These are phyloP conservation scores for Citrus medica DNA, from an alignment of 345 rosid species.

Conservation along the genomic window DNA sequence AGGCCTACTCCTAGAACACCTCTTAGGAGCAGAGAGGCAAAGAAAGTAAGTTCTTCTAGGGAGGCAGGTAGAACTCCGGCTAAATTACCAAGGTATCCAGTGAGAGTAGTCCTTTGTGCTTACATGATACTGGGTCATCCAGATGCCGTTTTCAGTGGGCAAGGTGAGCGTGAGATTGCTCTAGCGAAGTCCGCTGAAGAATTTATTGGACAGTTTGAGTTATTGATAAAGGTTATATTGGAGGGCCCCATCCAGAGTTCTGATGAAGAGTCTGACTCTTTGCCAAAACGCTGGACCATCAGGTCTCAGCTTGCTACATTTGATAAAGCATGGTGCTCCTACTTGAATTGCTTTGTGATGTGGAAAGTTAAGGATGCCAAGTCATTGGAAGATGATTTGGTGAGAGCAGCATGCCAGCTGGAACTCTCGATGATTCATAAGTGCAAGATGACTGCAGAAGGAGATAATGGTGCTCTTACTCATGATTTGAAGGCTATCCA, in stretches of 20 bases:
- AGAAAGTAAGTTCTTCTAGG: constrained; percentile 34
- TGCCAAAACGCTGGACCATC: constrained; percentile 55
- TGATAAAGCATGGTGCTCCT: constrained; percentile 87
- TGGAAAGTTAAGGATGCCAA: constrained; percentile 99
- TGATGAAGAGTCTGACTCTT: constrained; percentile 44
- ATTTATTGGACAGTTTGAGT: constrained; percentile 65
- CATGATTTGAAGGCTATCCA: constrained; percentile 95
- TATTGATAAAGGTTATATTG: constrained; percentile 61
- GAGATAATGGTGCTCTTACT: constrained; percentile 52
- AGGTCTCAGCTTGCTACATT: constrained; percentile 73
- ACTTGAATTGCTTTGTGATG: constrained; percentile 79
- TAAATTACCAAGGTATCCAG: constrained; percentile 73
- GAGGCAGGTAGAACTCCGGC: constrained; percentile 37
- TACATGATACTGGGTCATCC: constrained; percentile 98
- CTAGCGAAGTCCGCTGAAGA: constrained; percentile 64
- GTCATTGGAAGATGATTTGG: constrained; percentile 81
- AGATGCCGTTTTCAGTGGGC: constrained; percentile 90
- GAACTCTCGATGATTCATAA: constrained; percentile 96
- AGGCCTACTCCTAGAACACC: constrained; percentile 39
- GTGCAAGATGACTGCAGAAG: constrained; percentile 73
- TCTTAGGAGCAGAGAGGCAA: constrained; percentile 52
- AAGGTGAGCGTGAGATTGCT: constrained; percentile 80
- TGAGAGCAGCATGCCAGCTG: constrained; percentile 97
- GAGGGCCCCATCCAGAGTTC: constrained; percentile 70
- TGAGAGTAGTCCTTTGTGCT: constrained; percentile 84